Evolutionary conservation across 192 early-diverging fungal species (phyloP).

Genomic region (Diversispora epigaea): DNA sequence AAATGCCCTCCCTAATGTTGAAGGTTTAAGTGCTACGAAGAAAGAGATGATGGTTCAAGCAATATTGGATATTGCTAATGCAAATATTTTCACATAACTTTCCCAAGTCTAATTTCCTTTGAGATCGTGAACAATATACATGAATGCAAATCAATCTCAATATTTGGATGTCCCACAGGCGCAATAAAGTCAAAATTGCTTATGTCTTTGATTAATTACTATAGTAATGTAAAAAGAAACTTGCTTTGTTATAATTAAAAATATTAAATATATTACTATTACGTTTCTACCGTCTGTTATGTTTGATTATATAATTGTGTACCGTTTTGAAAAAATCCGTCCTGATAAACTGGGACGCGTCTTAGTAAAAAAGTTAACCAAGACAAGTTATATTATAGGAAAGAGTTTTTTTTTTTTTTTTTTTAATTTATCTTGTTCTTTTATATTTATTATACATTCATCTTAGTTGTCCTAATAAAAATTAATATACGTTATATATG

Average conservation of each 20-base stretch:
- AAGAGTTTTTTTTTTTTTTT: too few relatives aligned
- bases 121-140: constrained; percentile 1
- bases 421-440: too few relatives aligned
- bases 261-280: constrained; percentile 12
- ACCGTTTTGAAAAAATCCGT: not conserved
- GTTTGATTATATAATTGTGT: constrained; percentile 4
- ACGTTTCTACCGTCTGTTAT: constrained; percentile 10
- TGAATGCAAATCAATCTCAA: constrained; percentile 5
- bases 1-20: constrained; percentile 11
- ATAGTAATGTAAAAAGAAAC: not conserved
- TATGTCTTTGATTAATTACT: not conserved
- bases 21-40: not conserved
- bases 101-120: not conserved
- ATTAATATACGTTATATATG: too few relatives aligned
- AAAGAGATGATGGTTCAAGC: constrained; percentile 1
- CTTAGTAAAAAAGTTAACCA: too few relatives aligned
- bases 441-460: too few relatives aligned
- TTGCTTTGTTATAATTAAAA: not conserved
- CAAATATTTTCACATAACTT: constrained; percentile 7
- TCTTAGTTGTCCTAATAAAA: too few relatives aligned
- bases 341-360: too few relatives aligned
- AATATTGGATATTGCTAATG: constrained; percentile 22
- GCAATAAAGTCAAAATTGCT: not conserved
- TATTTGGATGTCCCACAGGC: constrained; percentile 23
- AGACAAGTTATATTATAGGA: too few relatives aligned